Conservation (phyloP, 2,329 filamentous ascomycete species). For the Colletotrichum falcatum region DNA sequence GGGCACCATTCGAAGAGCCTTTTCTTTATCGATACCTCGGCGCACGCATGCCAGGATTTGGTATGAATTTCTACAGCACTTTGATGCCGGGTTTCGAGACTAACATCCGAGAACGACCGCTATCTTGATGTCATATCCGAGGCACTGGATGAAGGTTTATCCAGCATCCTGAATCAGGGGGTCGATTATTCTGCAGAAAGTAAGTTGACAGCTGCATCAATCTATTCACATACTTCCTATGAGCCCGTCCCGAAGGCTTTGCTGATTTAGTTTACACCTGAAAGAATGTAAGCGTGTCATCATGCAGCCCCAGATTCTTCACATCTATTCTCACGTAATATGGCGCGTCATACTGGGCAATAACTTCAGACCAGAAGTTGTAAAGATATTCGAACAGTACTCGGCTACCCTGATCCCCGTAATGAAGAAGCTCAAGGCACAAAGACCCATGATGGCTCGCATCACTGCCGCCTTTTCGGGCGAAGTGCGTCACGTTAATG, state of each 20-base stretch:
- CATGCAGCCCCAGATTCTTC: conserved; percentile 34
- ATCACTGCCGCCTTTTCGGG: conserved; percentile 28
- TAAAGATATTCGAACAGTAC: conserved; percentile 28
- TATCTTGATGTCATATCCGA: conserved; percentile 32
- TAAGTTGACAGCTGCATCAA: background rate
- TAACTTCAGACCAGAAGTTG: conserved; percentile 19
- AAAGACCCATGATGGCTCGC: conserved; percentile 31
- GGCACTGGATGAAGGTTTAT: conserved; percentile 28
- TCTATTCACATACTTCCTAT: background rate
- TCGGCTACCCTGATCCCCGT: conserved; percentile 30
- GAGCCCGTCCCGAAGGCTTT: too few species aligned
- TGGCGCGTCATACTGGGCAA: conserved; percentile 28
- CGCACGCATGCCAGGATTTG: conserved; percentile 34
- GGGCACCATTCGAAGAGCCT: conserved; percentile 32
- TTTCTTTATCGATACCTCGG: conserved; percentile 26
- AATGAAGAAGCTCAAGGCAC: conserved; percentile 33
- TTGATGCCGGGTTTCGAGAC: background rate
- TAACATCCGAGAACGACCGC: conserved; percentile 4
- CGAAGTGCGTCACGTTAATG: conserved; percentile 28
- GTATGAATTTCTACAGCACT: background rate
- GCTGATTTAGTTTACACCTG: background rate
- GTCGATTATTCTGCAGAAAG: conserved; percentile 5
- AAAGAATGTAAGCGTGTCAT: conserved; percentile 18
- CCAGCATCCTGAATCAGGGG: background rate
- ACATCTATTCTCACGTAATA: conserved; percentile 33